Evolutionary conservation across 148 eudicot genomes (phyloP).

Genomic region (Rhododendron williamsianum): DNA sequence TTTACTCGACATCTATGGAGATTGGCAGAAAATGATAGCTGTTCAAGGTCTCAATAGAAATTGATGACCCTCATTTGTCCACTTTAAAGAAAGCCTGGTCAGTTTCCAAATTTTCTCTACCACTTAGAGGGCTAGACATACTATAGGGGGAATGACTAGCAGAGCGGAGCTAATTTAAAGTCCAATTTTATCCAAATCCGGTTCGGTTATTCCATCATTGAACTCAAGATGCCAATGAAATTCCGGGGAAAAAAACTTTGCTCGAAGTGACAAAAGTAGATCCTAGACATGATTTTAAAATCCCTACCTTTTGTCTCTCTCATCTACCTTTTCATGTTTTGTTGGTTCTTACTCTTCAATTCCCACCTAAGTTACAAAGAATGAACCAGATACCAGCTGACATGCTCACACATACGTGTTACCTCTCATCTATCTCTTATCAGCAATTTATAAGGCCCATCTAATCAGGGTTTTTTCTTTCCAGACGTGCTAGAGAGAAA

Average conservation of each 20-base stretch:
- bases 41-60: background rate
- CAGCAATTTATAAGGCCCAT: background rate
- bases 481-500: background rate
- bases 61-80: background rate
- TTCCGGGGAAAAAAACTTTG: background rate
- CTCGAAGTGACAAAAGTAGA: background rate
- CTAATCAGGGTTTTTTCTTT: background rate
- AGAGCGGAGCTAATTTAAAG: background rate
- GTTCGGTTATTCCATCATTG: background rate
- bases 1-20: background rate
- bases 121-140: background rate
- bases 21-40: background rate
- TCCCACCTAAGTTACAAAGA: background rate
- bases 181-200: background rate
- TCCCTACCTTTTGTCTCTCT: background rate
- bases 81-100: background rate
- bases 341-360: background rate
- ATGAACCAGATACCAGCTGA: background rate
- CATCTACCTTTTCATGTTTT: background rate
- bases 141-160: background rate
- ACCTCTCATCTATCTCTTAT: background rate
- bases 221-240: background rate
- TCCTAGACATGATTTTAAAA: background rate
- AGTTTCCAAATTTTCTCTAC: background rate
- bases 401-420: background rate